These are phyloP conservation scores for Rhizoctonia solani DNA, from an alignment of 1,284 basidiomycete genomes.

Conservation along the genomic window DNA sequence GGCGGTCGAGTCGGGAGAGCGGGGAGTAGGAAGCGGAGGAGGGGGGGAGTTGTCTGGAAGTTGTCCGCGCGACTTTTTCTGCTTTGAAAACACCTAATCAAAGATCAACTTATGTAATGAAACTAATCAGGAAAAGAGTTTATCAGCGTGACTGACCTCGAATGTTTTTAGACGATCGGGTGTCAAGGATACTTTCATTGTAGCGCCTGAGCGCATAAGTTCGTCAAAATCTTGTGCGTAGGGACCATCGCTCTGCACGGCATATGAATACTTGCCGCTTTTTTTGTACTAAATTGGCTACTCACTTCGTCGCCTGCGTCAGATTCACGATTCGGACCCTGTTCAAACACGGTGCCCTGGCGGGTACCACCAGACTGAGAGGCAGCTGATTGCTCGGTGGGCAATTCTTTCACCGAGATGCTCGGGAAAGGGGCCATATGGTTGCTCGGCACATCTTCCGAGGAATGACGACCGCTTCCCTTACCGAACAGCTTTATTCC, in stretches of 20 bases:
- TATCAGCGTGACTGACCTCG: constrained; percentile 62
- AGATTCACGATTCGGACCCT: constrained; percentile 5
- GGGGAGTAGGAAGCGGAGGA: constrained; percentile 24
- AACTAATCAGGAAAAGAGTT: constrained; percentile 14
- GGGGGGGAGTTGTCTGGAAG: neutral
- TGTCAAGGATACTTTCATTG: constrained; percentile 94
- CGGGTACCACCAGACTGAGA: constrained; percentile 13
- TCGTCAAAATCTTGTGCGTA: constrained; percentile 77
- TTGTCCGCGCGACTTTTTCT: constrained; percentile 33
- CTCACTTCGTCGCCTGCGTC: constrained; percentile 24
- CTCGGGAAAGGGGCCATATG: constrained; percentile 25
- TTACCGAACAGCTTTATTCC: constrained; percentile 28
- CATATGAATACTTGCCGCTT: neutral
- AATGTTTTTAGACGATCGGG: constrained; percentile 88
- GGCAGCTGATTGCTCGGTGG: constrained; percentile 12
- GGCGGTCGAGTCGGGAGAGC: neutral
- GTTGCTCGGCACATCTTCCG: constrained; percentile 13
- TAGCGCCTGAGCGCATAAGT: constrained; percentile 81
- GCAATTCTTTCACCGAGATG: neutral
- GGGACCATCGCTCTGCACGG: constrained; percentile 19
- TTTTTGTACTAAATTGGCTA: neutral
- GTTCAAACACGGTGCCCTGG: constrained; percentile 5
- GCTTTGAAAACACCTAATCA: constrained; percentile 39
- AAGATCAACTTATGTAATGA: constrained; percentile 12
- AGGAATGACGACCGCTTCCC: constrained; percentile 18